Conservation (phyloP, 345 rosid genomes). For the Lepidium aucheri region DNA sequence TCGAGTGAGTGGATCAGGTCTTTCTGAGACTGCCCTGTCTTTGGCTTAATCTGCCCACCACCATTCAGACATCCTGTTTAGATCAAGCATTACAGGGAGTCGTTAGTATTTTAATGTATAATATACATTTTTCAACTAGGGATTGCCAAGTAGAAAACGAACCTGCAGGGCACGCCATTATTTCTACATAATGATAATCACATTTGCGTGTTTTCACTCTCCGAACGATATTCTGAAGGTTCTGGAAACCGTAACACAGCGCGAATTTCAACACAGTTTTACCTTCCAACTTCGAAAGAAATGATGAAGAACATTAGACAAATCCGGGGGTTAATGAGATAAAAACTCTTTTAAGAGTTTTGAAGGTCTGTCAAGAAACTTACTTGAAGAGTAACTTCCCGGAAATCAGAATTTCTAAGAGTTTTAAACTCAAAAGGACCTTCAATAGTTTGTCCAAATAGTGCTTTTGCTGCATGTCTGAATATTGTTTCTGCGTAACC, state of each 20-base stretch:
- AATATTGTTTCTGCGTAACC: constrained; percentile 85
- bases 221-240: constrained; percentile 85
- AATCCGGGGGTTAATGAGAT: neutral
- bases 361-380: constrained; percentile 19
- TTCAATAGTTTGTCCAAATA: constrained; percentile 58
- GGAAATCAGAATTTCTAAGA: constrained; percentile 75
- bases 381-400: constrained; percentile 76
- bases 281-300: constrained; percentile 57
- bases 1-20: constrained; percentile 62
- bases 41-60: constrained; percentile 94
- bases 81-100: neutral
- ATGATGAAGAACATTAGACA: constrained; percentile 10
- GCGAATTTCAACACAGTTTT: constrained; percentile 71
- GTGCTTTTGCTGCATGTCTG: constrained; percentile 52
- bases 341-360: neutral
- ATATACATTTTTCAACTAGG: neutral
- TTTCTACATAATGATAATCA: constrained; percentile 90
- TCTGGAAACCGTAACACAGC: constrained; percentile 82
- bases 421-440: constrained; percentile 61
- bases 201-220: constrained; percentile 67
- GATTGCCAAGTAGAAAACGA: neutral
- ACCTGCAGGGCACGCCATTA: constrained; percentile 99
- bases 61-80: constrained; percentile 81
- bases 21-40: constrained; percentile 65
- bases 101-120: neutral